Evolutionary conservation across 306 rosid genomes (phyloP).

Genomic region (Pterocarpus santalinus): DNA sequence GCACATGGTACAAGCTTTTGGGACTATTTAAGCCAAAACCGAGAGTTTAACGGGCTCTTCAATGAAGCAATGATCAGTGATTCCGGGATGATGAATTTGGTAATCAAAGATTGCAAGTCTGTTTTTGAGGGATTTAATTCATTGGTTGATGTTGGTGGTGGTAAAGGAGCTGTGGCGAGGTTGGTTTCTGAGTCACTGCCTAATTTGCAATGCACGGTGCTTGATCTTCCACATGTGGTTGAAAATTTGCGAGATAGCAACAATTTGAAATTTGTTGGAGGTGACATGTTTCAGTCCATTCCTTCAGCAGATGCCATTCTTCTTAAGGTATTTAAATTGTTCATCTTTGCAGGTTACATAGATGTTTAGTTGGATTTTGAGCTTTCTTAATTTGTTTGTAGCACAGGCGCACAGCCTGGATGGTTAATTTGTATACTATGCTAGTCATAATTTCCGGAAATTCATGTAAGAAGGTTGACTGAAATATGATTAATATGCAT

Average conservation of each 20-base stretch:
- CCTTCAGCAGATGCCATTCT: constrained; percentile 53
- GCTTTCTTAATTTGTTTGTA: too few relatives aligned
- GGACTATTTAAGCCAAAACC: constrained; percentile 50
- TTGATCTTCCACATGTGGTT: constrained; percentile 54
- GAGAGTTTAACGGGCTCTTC: constrained; percentile 41
- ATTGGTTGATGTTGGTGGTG: constrained; percentile 55
- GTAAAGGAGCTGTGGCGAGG: constrained; percentile 45
- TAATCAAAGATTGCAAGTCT: constrained; percentile 51
- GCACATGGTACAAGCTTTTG: constrained; percentile 46
- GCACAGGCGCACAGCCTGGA: too few relatives aligned
- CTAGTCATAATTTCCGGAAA: too few relatives aligned
- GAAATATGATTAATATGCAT: constrained; percentile 2
- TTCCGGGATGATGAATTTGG: constrained; percentile 63
- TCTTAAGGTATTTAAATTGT: constrained; percentile 45
- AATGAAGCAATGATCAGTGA: constrained; percentile 60
- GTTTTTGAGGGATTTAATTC: constrained; percentile 59
- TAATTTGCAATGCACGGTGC: constrained; percentile 40
- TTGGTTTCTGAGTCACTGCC: constrained; percentile 45
- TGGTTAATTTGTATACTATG: too few relatives aligned
- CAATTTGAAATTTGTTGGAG: constrained; percentile 50
- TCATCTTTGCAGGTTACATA: neutral
- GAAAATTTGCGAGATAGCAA: constrained; percentile 15
- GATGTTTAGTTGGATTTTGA: neutral
- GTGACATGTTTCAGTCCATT: constrained; percentile 55
- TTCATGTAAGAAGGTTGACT: neutral